Conservation (phyloP, 176 grass and related monocot species). For the Pontederia paniculata region DNA sequence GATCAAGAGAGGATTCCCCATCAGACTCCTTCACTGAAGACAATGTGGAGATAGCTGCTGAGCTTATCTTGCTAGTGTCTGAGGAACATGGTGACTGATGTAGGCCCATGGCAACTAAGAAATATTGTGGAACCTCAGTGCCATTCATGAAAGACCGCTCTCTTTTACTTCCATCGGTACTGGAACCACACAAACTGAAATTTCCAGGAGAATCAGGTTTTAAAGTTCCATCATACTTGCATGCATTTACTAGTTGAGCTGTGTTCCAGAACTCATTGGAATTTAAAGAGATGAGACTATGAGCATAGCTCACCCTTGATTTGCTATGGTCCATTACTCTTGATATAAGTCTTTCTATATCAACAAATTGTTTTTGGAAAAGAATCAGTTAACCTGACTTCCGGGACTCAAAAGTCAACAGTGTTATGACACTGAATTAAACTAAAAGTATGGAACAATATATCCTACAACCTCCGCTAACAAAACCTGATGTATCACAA, state of each 20-base stretch:
- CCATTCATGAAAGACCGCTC: slow-evolving; percentile 30
- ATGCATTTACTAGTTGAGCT: slow-evolving; percentile 18
- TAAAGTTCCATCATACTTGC: slow-evolving; percentile 19
- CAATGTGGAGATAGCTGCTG: slow-evolving; percentile 35
- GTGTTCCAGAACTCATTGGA: slow-evolving; percentile 20
- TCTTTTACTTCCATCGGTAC: slow-evolving; percentile 25
- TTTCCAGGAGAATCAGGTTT: slow-evolving; percentile 14
- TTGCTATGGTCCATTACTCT: slow-evolving; percentile 43
- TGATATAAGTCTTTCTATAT: slow-evolving; percentile 9
- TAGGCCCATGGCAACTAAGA: slow-evolving; percentile 43
- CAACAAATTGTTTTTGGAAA: slow-evolving; percentile 37
- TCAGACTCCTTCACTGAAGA: slow-evolving; percentile 56
- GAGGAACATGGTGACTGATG: slow-evolving; percentile 48
- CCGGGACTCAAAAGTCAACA: slow-evolving; percentile 36
- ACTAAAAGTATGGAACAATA: slow-evolving; percentile 29
- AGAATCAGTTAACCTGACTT: slow-evolving; percentile 49
- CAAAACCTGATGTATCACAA: slow-evolving; percentile 68
- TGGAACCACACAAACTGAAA: slow-evolving; percentile 25
- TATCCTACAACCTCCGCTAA: slow-evolving; percentile 74
- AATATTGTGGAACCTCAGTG: slow-evolving; percentile 21
- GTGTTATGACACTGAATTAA: slow-evolving; percentile 10
- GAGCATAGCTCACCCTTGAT: slow-evolving; percentile 25
- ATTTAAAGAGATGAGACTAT: slow-evolving; percentile 19
- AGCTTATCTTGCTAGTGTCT: slow-evolving; percentile 62
- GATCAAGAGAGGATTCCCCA: slow-evolving; percentile 49